Evolutionary conservation across 2,329 filamentous ascomycete genomes (phyloP), one percentile per base, ranked within the genome.

Genomic region (Sarocladium strictum): DNA sequence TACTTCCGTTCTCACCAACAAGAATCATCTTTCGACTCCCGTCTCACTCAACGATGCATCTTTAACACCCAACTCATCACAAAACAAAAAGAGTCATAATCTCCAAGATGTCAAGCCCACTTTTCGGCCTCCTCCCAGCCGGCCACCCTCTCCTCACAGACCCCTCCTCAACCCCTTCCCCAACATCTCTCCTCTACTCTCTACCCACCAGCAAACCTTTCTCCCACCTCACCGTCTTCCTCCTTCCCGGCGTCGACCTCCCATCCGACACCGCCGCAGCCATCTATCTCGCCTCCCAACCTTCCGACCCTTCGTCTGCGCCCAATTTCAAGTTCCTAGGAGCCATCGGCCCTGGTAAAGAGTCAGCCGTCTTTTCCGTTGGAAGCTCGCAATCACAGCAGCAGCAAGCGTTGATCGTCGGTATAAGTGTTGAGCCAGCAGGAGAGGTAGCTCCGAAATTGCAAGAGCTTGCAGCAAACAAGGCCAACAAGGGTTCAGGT

Each of bases 341-440:
- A 58, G 94, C 86, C 50, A 85, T 99, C 55, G 92, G 89, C 1
- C 86, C 89, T 33, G 90, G 92, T 55, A 97, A 97, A 66, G 91
- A 94, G 62, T 93, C 87, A 61, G 90, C 92, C 33, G 88, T 97
- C 55, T 97, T 97, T 77, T 91, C 89, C 68, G 76, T 96, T 59
- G 78, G 76, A 50, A 61, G 63, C 29, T 17, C 45, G 17, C 60
- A 58, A 15, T 56, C 68, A 55, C 23, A 65, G 62, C 26, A 58
- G 0, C 50, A 41, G 2, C 41, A 54, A 17, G 73, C 73, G 15
- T 76, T 93, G 23, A 85, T 89, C 3, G 75, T 97, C 27, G 94
- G 93, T 1, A 85, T 97, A 55, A 88, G 86, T 0, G 76, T 97
- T 60, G 94, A 97, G 70, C 79, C 87, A 0, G 84, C 83, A 1